A percentile compares a stretch with the other conserved stretches of the same genome.
Conservation (phyloP, 2,329 filamentous ascomycete species). For the Hirsutella thompsonii region DNA sequence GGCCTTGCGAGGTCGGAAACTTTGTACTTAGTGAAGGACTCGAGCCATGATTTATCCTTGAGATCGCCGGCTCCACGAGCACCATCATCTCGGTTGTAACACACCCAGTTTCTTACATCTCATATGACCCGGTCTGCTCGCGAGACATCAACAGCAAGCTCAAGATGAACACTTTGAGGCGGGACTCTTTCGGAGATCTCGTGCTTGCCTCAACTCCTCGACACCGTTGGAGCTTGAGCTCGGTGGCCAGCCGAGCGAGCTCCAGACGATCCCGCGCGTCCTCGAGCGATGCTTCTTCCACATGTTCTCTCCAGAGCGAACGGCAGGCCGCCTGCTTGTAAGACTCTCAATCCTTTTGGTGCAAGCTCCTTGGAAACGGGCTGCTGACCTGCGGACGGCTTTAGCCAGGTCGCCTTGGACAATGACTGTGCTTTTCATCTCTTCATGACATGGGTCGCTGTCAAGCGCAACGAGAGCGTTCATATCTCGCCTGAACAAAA, state of each 20-base stretch:
- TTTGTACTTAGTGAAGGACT: no score
- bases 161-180: constrained; percentile 5
- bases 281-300: constrained; percentile 3
- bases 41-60: no score
- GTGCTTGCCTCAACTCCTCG: constrained; percentile 4
- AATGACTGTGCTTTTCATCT: constrained; percentile 39
- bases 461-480: constrained; percentile 37
- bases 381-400: constrained; percentile 9
- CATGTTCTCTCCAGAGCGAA: constrained; percentile 5
- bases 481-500: constrained; percentile 34
- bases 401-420: constrained; percentile 28
- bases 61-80: no score
- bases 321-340: constrained; percentile 6
- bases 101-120: no score
- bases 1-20: no score
- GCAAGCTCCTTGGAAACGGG: background rate
- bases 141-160: no score
- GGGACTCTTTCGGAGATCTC: constrained; percentile 7
- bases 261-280: constrained; percentile 3
- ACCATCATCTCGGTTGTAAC: no score
- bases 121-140: no score
- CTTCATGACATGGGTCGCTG: constrained; percentile 44
- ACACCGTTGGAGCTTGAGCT: constrained; percentile 5
- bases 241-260: constrained; percentile 4
- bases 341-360: constrained; percentile 1